Evolutionary conservation across 495 filamentous ascomycete genomes (phyloP).

Genomic region (Parachaetomium inaequale): DNA sequence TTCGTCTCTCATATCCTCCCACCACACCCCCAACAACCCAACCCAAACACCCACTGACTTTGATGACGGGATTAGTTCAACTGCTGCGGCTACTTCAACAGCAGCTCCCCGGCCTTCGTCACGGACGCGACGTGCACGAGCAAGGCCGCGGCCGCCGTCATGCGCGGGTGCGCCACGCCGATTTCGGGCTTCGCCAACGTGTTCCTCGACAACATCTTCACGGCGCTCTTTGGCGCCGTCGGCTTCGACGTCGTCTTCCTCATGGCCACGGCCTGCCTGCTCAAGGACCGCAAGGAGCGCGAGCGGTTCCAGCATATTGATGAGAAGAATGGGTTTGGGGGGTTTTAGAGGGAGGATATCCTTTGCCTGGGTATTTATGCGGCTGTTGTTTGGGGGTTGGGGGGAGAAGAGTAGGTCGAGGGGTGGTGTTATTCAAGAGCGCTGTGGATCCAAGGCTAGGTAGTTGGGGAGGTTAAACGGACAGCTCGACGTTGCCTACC

Average conservation of each 20-base stretch:
- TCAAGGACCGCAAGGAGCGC: conserved; percentile 69
- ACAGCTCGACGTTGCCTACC: too few species aligned
- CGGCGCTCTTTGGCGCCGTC: conserved; percentile 70
- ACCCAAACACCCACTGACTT: neutral
- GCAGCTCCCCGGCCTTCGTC: conserved; percentile 60
- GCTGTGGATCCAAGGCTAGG: too few species aligned
- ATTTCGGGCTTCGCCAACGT: conserved; percentile 62
- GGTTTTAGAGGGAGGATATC: conserved; percentile 25
- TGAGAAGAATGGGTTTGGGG: conserved; percentile 58
- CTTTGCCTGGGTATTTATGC: neutral
- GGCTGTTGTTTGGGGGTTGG: neutral
- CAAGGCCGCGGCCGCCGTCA: conserved; percentile 59
- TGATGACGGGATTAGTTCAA: too few species aligned
- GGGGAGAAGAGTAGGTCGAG: too few species aligned
- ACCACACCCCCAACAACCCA: neutral
- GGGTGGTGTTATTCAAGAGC: neutral
- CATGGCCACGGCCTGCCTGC: conserved; percentile 62
- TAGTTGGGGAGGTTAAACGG: too few species aligned
- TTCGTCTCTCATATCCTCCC: conserved; percentile 40
- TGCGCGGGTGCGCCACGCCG: conserved; percentile 59
- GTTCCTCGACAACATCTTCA: conserved; percentile 69
- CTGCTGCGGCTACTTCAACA: conserved; percentile 73
- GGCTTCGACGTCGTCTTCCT: conserved; percentile 61
- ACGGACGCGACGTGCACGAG: conserved; percentile 58
- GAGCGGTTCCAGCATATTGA: conserved; percentile 68